Base-by-base conservation (phyloP, 108 stramenopile species). In the Skeletonema costatum region DNA sequence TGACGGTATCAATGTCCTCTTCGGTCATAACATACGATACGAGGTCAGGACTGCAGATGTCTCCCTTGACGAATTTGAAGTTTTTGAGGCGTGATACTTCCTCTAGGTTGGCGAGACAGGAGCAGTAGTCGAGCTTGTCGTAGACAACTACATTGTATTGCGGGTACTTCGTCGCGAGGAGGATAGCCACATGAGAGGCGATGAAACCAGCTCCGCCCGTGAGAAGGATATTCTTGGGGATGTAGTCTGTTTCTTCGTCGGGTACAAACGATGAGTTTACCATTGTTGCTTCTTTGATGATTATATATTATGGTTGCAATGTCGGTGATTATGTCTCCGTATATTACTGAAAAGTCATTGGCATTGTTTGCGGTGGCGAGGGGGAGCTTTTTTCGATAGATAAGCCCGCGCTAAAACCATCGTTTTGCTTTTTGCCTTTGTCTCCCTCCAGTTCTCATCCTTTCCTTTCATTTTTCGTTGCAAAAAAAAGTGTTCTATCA, bases 1-100 rank as follows among this genome's bases (percentile, higher is more conserved):
- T 88, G 74, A 99, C 93, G 59, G 98, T 98, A 68, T 99, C 99
- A 68, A 99, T 97, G 62, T 97, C 79, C 61, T 99, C 93, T 51
- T 95, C 93, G 60, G 78, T 79, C 68, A 99, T 75, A 41, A 99
- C 97, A 76, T 97, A 98, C 62, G 74, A 90, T 30, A 99, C 98
- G 33, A 99, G 88, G 76, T 99, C 98, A 19, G 95, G 86, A 8
- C 94, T 93, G 70, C 84, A 76, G 76, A 99, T 99, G 77, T 98
- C 96, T 30, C 99, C 99, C 86, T 98, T 98, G 73, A 98, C 94
- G 81, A 98, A 99, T 87, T 97, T 98, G 87, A 97, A 99, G 84
- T 98, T 98, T 33, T 93, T 91, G 69, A 91, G 82, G 39, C 88
- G 87, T 48, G 88, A 85, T 65, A 97, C 62, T 36, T 90, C 90